Percentiles rank a stretch among this genome's conserved stretches.
Evolutionary conservation across 1,284 basidiomycete genomes (phyloP).

Genomic region (Microbotryum saponariae): DNA sequence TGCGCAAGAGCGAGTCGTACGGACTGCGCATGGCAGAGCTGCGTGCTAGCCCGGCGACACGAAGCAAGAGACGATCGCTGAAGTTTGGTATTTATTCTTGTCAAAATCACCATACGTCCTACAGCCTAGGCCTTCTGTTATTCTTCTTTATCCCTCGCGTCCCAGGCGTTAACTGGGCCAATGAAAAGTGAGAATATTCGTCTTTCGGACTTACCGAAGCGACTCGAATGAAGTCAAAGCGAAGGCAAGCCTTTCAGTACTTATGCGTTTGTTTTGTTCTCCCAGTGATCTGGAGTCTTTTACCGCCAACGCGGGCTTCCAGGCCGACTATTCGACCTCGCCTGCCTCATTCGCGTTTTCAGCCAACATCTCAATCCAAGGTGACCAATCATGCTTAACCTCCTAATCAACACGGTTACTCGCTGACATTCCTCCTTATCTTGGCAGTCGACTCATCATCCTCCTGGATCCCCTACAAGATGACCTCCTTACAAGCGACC

Average conservation of each 20-base stretch:
- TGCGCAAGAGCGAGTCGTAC: no score
- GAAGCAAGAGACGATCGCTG: no score
- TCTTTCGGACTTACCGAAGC: not conserved
- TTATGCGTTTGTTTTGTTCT: no score
- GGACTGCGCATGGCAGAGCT: no score
- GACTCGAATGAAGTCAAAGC: conserved; percentile 1
- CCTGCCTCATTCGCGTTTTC: conserved; percentile 30
- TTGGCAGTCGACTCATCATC: no score
- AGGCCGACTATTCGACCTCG: conserved; percentile 17
- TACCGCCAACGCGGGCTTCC: conserved; percentile 5
- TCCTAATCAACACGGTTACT: conserved; percentile 3
- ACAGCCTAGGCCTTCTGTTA: conserved; percentile 10
- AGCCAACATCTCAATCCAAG: conserved; percentile 21
- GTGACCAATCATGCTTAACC: not conserved
- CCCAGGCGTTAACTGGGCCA: conserved; percentile 1
- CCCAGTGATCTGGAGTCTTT: conserved; percentile 8
- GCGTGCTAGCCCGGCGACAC: no score
- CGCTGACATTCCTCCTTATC: no score
- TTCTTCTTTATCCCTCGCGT: conserved; percentile 31
- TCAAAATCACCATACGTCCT: no score
- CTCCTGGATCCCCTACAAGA: conserved; percentile 15
- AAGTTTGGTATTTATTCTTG: no score
- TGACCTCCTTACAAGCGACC: conserved; percentile 10
- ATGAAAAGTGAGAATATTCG: not conserved
- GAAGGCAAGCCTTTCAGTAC: no score